Conservation (phyloP, 176 grass and related monocot genomes). For the Aegilops speltoides region DNA sequence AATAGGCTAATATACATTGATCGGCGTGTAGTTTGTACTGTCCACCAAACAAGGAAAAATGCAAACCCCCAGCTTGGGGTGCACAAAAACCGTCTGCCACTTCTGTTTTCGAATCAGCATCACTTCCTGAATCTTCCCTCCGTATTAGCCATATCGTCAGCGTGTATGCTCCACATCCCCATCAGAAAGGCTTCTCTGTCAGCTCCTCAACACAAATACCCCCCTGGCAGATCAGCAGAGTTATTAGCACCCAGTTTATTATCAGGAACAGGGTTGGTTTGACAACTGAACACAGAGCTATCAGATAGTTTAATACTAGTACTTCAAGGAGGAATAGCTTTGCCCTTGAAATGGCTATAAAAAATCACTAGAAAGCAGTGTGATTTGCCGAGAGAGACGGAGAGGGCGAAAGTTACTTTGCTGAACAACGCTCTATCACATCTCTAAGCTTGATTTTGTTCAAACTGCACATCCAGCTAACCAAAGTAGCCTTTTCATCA, state of each 20-base stretch:
- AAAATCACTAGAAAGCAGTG: not conserved
- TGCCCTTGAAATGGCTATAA: not conserved
- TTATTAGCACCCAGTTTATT: not conserved
- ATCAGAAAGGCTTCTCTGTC: conserved; percentile 59
- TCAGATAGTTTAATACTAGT: too few species aligned
- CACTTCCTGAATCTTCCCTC: not conserved
- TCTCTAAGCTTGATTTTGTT: conserved; percentile 89
- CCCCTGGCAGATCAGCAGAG: conserved; percentile 43
- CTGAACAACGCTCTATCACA: conserved; percentile 52
- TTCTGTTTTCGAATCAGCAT: too few species aligned
- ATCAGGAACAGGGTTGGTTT: too few species aligned
- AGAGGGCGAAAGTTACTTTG: conserved; percentile 40
- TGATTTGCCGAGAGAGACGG: not conserved
- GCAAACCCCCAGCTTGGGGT: too few species aligned
- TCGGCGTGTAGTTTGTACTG: too few species aligned
- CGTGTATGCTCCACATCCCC: conserved; percentile 57
- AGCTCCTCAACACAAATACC: conserved; percentile 83
- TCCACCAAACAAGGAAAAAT: too few species aligned
- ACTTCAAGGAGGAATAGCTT: not conserved
- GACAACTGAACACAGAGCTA: too few species aligned
- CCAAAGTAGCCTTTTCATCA: conserved; percentile 78
- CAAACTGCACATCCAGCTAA: conserved; percentile 71
- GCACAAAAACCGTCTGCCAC: too few species aligned
- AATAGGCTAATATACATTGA: too few species aligned
- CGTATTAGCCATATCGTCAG: conserved; percentile 10